Base-by-base conservation (phyloP, 306 rosid species). In the Abrus precatorius region DNA sequence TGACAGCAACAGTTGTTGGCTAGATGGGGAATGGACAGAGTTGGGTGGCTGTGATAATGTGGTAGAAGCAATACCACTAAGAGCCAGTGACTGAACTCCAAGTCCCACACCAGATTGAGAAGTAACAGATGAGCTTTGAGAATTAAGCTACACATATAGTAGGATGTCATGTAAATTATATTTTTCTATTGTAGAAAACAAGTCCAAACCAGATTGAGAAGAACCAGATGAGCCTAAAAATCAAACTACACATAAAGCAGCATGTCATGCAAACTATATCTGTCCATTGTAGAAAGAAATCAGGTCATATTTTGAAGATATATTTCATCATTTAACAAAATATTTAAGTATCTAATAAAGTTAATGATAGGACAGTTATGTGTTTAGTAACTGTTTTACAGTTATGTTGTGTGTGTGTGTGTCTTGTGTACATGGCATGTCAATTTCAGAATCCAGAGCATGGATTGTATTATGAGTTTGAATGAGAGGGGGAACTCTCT, bases 71-170 rank as follows among this genome's bases (percentile, higher is more conserved):
- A 87, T 86, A 72, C 76, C 78, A 75, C 84, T 88, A 66, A 90
- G 88, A 54, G 92, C 87, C 67, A 89, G 78, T 75, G 90, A 72
- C 82, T 93, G 96, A 52, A 89, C 86, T 72, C 97, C 96, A 65
- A 89, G 82, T 64, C 87, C 91, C 62, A 85, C 62, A 63, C 88
- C 89, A 87, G 88, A 81, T 86, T 87, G 92, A 78, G 94, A 76
- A 50, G 87, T 68, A 74, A 87, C 81, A 69, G 91, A 78, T 57
- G 88, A 67, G 79, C 79, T 85, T 71, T 84, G 89, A 68, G 93
- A 84, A 65, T 89, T 88, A 64, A 89, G 82, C 92, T 89, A 92
- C 80, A 86, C 12, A 79, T 27, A 82, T 38, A 63, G 56, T 71
- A 55, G 6, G 57, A 79, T 64, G 36, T 72, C 52, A 72, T 55